Evolutionary conservation across 2,329 filamentous ascomycete species (phyloP), one percentile per base, ranked within the genome.

Genomic region (Ramularia collo-cygni): DNA sequence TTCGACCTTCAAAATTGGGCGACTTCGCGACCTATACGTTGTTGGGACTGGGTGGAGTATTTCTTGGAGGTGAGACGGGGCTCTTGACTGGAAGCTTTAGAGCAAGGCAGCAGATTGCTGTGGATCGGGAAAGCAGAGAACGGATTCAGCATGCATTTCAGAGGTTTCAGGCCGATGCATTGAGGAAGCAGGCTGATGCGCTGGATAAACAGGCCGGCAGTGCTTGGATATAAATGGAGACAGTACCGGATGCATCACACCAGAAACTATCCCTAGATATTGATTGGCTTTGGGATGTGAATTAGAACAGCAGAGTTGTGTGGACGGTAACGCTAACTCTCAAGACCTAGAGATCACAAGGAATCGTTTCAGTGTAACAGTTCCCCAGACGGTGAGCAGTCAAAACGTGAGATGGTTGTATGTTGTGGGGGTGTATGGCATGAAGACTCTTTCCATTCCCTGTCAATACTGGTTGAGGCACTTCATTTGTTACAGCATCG

Each of bases 1-100:
- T 83, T 28, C 69, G 72, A 31, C 80, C 79, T 0, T 75, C 73
- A 2, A 65, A 65, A 1, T 54, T 74, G 35, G 78, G 78, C 10
- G 80, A 84, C 47, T 56, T 77, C 18, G 73, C 76, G 3, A 76
- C 80, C 0, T 82, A 79, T 53, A 72, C 74, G 45, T 74, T 83
- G 54, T 78, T 82, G 33, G 71, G 72, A 0, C 55, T 74, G 0
- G 79, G 77, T 10, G 79, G 79, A 0, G 56, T 82, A 4, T 77
- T 84, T 45, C 47, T 84, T 4, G 79, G 79, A 6, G 79, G 80
- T 6, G 80, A 84, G 62, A 61, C 71, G 9, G 79, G 80, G 0
- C 62, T 83, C 33, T 47, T 82, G 42, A 71, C 69, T 0, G 79
- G 81, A 1, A 70, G 69, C 1, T 68, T 68, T 33, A 68, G 71